Conservation (phyloP, 2,329 filamentous ascomycete species). For the Botrytis fragariae region DNA sequence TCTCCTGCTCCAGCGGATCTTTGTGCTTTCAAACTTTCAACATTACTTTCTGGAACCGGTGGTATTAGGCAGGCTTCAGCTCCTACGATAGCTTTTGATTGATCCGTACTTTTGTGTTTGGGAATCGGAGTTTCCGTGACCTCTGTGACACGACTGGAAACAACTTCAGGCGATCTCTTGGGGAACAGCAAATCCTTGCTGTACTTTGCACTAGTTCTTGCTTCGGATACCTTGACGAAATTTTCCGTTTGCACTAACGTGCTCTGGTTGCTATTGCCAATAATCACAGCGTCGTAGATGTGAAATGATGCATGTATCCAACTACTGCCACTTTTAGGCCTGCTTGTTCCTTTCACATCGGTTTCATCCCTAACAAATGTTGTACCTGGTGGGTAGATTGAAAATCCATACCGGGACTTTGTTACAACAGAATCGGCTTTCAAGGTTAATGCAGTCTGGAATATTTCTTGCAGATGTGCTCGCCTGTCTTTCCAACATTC, state of each 20-base stretch:
- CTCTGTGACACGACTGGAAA: not conserved
- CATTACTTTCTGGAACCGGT: not conserved
- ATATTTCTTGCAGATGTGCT: constrained; percentile 23
- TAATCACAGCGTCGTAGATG: not conserved
- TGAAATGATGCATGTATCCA: constrained; percentile 21
- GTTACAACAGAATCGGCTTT: constrained; percentile 22
- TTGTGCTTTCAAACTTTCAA: not conserved
- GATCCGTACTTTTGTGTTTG: not conserved
- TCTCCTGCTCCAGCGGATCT: not conserved
- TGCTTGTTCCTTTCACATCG: not conserved
- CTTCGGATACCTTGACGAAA: not conserved
- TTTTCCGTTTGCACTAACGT: constrained; percentile 3
- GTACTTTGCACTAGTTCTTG: not conserved
- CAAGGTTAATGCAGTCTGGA: constrained; percentile 22
- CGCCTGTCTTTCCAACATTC: constrained; percentile 18
- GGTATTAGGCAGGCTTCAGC: no score
- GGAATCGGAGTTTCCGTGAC: not conserved
- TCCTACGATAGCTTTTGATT: not conserved
- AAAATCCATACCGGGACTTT: constrained; percentile 23
- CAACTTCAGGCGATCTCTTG: not conserved
- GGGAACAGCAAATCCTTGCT: constrained; percentile 9
- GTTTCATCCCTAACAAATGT: not conserved
- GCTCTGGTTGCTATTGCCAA: not conserved
- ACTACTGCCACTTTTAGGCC: not conserved
- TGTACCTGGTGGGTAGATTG: constrained; percentile 17